Evolutionary conservation across 192 early-diverging fungal species (phyloP).

Genomic region (Nowakowskiella sp.): DNA sequence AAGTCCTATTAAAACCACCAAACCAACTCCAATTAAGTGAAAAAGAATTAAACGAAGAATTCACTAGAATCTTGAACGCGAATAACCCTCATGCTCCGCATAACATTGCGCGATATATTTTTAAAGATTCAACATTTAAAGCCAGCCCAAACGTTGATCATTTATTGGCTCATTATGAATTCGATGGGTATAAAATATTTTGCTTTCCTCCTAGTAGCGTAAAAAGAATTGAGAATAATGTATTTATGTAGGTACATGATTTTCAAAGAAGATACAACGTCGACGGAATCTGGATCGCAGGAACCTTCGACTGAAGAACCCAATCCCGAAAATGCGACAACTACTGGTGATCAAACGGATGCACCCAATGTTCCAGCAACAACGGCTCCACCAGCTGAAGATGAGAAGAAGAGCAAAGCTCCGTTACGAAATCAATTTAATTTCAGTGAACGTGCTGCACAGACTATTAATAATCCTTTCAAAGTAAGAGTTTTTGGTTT

Average conservation of each 20-base stretch:
- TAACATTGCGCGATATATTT: constrained; percentile 53
- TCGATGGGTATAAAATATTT: constrained; percentile 41
- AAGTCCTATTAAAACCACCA: constrained; percentile 52
- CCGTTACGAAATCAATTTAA: constrained; percentile 55
- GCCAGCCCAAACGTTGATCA: constrained; percentile 53
- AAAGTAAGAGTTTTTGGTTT: constrained; percentile 22
- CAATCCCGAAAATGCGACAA: constrained; percentile 10
- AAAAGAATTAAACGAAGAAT: constrained; percentile 49
- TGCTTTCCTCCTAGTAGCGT: not conserved
- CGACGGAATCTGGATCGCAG: constrained; percentile 6
- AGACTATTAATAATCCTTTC: constrained; percentile 54
- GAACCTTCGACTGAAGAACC: constrained; percentile 5
- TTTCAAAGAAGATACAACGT: constrained; percentile 30
- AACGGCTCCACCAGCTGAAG: constrained; percentile 22
- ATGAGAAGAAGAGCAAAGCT: constrained; percentile 37
- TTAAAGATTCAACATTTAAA: constrained; percentile 51
- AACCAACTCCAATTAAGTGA: constrained; percentile 47
- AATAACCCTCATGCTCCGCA: constrained; percentile 60
- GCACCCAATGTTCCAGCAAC: constrained; percentile 13
- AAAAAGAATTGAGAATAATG: constrained; percentile 9
- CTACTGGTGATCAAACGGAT: constrained; percentile 8
- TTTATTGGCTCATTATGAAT: constrained; percentile 53
- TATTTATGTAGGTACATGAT: constrained; percentile 32
- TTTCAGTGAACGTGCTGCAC: constrained; percentile 50
- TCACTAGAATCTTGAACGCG: constrained; percentile 56